Base-by-base conservation (phyloP, 1,284 basidiomycete genomes). In the Cryptococcus sp. region DNA sequence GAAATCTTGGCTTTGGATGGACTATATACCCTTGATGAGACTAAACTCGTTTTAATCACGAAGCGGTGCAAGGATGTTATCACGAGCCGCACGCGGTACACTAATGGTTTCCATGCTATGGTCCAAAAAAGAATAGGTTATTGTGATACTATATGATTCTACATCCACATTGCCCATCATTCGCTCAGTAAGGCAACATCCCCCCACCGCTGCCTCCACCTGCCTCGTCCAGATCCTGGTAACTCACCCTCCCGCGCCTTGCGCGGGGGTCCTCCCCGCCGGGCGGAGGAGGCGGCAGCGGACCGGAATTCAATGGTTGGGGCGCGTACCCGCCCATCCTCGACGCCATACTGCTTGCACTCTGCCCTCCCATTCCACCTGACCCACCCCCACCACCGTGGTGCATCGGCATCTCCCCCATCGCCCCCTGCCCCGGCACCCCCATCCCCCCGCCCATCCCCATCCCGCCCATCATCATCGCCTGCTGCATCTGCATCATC, bases 401-500 rank as follows among this genome's bases (percentile, higher is more conserved):
- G 13, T 53, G 58, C 35, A 49, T 51, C 24, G 20, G 50, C 50
- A 47, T 45, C 33, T 49, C 59, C 48, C 16, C 53, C 45, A 12
- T 37, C 48, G 24, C 20, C 52, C 56, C 37, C 24, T 24, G 38
- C 23, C 45, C 15, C 46, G 11, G 38, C 53, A 24, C 23, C 57
- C 48, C 33, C 24, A 50, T 45, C 15, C 52, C 20, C 49, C 40
- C 49, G 38, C 56, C 55, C 59, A 44, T 55, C 45, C 20, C 40
- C 48, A 20, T 53, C 53, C 45, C 50, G 40, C 62, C 68, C 68
- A 71, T 70, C 70, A 76, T 72, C 73, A 76, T 76, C 46, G 69
- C 65, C 42, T 70, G 68, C 53, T 71, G 72, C 73, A 76, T 76
- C 53, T 73, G 72, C 70, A 76, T 70, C 73, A 76, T 76, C 73